Evolutionary conservation across 257 asterid genomes (phyloP).

Genomic region (Capsicum baccatum): DNA sequence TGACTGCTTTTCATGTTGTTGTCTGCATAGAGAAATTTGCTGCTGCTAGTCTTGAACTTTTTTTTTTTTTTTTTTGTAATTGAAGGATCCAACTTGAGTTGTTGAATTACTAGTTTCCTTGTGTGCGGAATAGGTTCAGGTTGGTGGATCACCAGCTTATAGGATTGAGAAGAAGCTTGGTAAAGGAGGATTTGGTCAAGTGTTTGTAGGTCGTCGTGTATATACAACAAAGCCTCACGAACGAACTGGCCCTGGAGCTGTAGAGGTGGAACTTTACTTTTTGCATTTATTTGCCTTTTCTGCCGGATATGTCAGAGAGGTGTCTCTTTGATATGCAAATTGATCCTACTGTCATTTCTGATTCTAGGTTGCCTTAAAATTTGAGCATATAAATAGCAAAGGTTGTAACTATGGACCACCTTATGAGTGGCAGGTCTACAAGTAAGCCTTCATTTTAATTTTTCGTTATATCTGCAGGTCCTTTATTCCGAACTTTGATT

Average conservation of each 20-base stretch:
- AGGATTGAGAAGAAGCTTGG: constrained; percentile 67
- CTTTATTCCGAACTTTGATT: neutral
- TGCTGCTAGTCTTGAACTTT: neutral
- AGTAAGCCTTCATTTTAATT: constrained; percentile 38
- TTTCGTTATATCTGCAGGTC: neutral
- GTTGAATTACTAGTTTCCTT: constrained; percentile 31
- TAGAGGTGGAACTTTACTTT: constrained; percentile 49
- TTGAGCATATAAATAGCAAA: constrained; percentile 58
- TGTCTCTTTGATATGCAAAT: neutral
- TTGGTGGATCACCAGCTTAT: constrained; percentile 71
- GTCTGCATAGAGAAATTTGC: neutral
- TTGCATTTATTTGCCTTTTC: neutral
- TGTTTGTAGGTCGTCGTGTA: constrained; percentile 72
- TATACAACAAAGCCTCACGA: constrained; percentile 48
- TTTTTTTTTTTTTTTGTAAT: neutral
- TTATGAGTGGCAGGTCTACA: constrained; percentile 65
- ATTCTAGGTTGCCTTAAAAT: constrained; percentile 52
- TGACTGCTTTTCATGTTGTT: neutral
- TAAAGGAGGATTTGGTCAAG: constrained; percentile 90
- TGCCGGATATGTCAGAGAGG: constrained; percentile 6
- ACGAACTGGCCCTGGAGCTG: constrained; percentile 63
- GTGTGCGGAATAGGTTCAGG: constrained; percentile 31
- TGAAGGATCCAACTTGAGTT: constrained; percentile 14
- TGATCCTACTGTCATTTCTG: constrained; percentile 11
- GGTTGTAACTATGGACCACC: constrained; percentile 60